Evolutionary conservation across 768 basidiomycete genomes (phyloP).

Genomic region (Lactifluus rugatus): DNA sequence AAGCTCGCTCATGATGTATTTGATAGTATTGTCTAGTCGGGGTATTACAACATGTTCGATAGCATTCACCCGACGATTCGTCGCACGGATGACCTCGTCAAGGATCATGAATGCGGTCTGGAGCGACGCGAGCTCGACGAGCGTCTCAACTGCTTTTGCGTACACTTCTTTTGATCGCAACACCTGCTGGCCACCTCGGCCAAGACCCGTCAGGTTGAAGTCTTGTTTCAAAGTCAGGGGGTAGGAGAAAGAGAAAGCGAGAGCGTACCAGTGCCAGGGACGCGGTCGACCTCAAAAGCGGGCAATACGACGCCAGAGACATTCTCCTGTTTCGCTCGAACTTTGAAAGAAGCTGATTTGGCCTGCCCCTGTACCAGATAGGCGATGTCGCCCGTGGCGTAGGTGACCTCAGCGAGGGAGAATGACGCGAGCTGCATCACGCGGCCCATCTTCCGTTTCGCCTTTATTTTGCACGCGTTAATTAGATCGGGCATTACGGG

Average conservation of each 20-base stretch:
- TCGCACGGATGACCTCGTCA: constrained; percentile 98
- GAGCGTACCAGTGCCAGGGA: constrained; percentile 63
- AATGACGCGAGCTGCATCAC: constrained; percentile 99
- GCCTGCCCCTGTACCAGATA: constrained; percentile 98
- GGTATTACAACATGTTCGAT: constrained; percentile 98
- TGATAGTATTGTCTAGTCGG: constrained; percentile 91
- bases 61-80: constrained; percentile 96
- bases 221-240: constrained; percentile 38
- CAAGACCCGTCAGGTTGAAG: constrained; percentile 94
- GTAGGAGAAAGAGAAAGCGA: not conserved
- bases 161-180: constrained; percentile 94
- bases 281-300: constrained; percentile 87
- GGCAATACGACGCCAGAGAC: constrained; percentile 95
- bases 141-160: constrained; percentile 92
- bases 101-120: constrained; percentile 98
- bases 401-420: constrained; percentile 97
- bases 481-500: not conserved
- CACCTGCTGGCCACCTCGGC: constrained; percentile 94
- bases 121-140: constrained; percentile 93
- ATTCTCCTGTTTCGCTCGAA: constrained; percentile 94
- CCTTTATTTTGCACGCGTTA: no score
- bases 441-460: constrained; percentile 97
- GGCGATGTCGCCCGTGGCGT: constrained; percentile 93
- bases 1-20: constrained; percentile 93
- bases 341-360: constrained; percentile 81